A percentile compares a stretch with the other conserved stretches of the same genome.
phyloP scores from a whole-genome alignment of 2,329 filamentous ascomycete genomes.

The Fusarium neocosmosporiellum region DNA sequence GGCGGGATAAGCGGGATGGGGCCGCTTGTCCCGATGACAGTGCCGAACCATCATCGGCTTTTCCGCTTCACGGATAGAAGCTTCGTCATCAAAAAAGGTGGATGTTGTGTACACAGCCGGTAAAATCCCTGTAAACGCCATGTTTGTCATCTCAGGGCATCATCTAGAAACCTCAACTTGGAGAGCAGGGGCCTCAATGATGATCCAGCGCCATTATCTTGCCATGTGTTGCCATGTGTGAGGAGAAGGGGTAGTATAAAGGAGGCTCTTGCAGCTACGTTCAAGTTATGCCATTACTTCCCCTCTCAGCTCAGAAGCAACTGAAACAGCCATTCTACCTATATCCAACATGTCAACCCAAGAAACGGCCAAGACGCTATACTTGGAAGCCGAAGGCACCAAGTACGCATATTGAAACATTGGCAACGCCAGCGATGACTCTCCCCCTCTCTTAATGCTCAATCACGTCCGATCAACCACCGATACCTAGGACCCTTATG shows the following conservation, averaged over 20 bases:
- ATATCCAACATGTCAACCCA: neutral
- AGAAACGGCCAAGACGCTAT: neutral
- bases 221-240: no score
- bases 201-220: no score
- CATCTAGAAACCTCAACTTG: neutral
- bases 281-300: neutral
- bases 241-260: neutral
- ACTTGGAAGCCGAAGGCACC: neutral
- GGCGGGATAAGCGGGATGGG: neutral
- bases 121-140: neutral
- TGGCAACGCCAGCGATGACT: neutral
- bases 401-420: slow-evolving; percentile 1
- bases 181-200: neutral
- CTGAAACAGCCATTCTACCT: no score
- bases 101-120: no score
- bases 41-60: no score
- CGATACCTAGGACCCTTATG: slow-evolving; percentile 2
- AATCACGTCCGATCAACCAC: slow-evolving; percentile 4
- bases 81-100: no score
- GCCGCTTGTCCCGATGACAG: no score
- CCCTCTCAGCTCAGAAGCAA: neutral
- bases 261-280: neutral
- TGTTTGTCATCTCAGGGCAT: neutral
- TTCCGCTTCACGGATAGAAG: no score
- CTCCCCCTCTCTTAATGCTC: slow-evolving; percentile 3